Conservation (phyloP, 2,329 filamentous ascomycete genomes). For the Colletotrichum liriopes region DNA sequence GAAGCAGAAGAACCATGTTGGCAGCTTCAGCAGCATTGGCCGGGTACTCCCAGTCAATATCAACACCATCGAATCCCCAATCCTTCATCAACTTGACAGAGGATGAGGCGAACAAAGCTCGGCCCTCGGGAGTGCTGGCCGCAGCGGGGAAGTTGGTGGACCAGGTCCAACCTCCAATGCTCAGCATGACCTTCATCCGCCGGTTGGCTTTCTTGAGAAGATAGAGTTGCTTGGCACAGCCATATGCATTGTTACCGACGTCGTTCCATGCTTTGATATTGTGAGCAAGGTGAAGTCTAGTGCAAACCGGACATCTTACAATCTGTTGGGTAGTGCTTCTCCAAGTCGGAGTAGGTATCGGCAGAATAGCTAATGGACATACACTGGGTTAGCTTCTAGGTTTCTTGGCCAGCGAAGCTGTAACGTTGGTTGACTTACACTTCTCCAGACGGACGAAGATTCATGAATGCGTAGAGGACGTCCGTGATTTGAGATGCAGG, state of each 20-base stretch:
- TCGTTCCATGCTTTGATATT: slow-evolving; percentile 29
- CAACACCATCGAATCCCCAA: slow-evolving; percentile 72
- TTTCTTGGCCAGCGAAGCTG: background rate
- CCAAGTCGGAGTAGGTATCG: slow-evolving; percentile 78
- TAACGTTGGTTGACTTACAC: slow-evolving; percentile 64
- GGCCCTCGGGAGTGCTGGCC: slow-evolving; percentile 73
- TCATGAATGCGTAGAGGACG: slow-evolving; percentile 86
- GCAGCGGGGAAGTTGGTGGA: slow-evolving; percentile 78
- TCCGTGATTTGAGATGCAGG: slow-evolving; percentile 81
- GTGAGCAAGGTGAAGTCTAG: background rate
- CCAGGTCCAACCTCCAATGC: slow-evolving; percentile 87
- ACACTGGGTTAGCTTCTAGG: background rate
- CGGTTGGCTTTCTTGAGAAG: slow-evolving; percentile 83
- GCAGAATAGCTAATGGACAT: slow-evolving; percentile 66
- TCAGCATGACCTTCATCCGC: slow-evolving; percentile 82
- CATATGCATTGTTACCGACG: slow-evolving; percentile 74
- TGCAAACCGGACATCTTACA: slow-evolving; percentile 57
- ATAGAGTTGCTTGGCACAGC: slow-evolving; percentile 83
- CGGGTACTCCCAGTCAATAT: slow-evolving; percentile 73
- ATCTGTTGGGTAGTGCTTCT: slow-evolving; percentile 82
- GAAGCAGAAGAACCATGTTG: slow-evolving; percentile 60
- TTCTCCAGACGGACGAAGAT: slow-evolving; percentile 79
- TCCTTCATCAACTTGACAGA: slow-evolving; percentile 81
- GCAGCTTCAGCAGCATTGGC: slow-evolving; percentile 55
- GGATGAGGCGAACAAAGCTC: slow-evolving; percentile 76